A percentile compares a stretch with the other conserved stretches of the same genome.
phyloP scores from a whole-genome alignment of 2,329 filamentous ascomycete species.

The Fusarium torreyae region DNA sequence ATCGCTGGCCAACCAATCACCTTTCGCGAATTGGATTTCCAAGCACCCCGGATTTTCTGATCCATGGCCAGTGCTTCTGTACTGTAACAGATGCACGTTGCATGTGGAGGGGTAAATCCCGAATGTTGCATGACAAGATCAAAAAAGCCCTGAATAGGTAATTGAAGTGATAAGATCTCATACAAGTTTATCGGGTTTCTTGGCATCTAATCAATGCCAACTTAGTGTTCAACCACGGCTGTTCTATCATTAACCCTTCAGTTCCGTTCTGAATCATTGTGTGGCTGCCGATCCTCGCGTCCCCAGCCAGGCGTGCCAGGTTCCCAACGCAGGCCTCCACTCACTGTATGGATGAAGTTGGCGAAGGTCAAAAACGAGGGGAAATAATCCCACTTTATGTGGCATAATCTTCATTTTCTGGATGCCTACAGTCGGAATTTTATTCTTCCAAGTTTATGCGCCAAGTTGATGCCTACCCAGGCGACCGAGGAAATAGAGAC shows the following conservation, averaged over 20 bases:
- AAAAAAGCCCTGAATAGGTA: background rate
- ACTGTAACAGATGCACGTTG: constrained; percentile 9
- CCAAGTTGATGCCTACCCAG: too few species aligned
- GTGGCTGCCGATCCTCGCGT: background rate
- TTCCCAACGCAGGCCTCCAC: background rate
- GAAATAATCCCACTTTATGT: too few species aligned
- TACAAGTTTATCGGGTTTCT: background rate
- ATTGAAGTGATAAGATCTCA: background rate
- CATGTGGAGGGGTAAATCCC: background rate
- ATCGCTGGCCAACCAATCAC: constrained; percentile 17
- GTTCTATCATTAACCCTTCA: too few species aligned
- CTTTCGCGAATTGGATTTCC: constrained; percentile 14
- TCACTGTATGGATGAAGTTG: too few species aligned
- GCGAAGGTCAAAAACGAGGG: too few species aligned
- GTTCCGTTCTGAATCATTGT: too few species aligned
- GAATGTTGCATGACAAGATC: background rate
- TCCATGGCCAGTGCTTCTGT: constrained; percentile 18
- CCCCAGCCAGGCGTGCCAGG: background rate
- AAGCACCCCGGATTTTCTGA: constrained; percentile 37
- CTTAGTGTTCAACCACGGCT: too few species aligned
- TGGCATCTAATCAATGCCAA: background rate
- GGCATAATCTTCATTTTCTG: too few species aligned
- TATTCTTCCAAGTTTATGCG: too few species aligned
- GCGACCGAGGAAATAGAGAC: too few species aligned
- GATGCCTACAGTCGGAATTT: too few species aligned